A percentile compares a stretch with the other conserved stretches of the same genome.
Conservation (phyloP, 371 early-diverging fungal species). For the Rhizopus arrhizus region DNA sequence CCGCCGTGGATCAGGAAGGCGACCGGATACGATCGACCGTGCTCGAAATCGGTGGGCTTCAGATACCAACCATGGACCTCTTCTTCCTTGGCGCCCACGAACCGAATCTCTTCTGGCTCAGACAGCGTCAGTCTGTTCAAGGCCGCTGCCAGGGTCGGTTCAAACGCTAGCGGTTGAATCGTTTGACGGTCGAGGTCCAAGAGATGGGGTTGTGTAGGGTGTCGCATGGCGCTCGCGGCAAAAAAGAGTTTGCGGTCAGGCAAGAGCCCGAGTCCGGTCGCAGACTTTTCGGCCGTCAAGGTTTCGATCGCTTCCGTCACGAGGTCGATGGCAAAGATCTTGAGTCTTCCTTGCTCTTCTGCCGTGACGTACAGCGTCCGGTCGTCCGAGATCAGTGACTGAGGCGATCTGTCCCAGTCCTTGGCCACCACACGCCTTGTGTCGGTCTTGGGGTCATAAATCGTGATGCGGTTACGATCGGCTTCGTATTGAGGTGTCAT, state of each 20-base stretch:
- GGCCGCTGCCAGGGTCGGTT: slow-evolving; percentile 32
- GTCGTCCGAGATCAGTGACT: slow-evolving; percentile 57
- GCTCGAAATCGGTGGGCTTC: slow-evolving; percentile 67
- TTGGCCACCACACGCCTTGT: slow-evolving; percentile 42
- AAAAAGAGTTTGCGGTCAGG: slow-evolving; percentile 45
- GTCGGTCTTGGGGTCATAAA: slow-evolving; percentile 56
- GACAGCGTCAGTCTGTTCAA: slow-evolving; percentile 39
- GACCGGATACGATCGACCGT: slow-evolving; percentile 68
- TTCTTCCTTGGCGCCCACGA: slow-evolving; percentile 66
- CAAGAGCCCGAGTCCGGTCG: slow-evolving; percentile 43
- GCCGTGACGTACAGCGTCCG: slow-evolving; percentile 60
- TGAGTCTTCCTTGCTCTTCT: slow-evolving; percentile 62
- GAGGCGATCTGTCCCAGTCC: slow-evolving; percentile 71
- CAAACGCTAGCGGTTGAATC: slow-evolving; percentile 19
- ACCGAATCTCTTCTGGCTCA: slow-evolving; percentile 65
- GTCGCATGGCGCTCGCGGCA: slow-evolving; percentile 48
- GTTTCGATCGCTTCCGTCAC: slow-evolving; percentile 43
- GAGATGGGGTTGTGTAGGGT: slow-evolving; percentile 52
- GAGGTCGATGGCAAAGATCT: slow-evolving; percentile 58
- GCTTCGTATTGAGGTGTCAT: slow-evolving; percentile 71
- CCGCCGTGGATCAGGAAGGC: slow-evolving; percentile 89
- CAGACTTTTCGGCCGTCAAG: slow-evolving; percentile 59
- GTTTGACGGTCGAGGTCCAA: slow-evolving; percentile 28
- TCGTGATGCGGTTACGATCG: slow-evolving; percentile 72
- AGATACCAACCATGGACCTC: slow-evolving; percentile 74